Conservation (phyloP, 306 rosid species). For the Fragaria iinumae region DNA sequence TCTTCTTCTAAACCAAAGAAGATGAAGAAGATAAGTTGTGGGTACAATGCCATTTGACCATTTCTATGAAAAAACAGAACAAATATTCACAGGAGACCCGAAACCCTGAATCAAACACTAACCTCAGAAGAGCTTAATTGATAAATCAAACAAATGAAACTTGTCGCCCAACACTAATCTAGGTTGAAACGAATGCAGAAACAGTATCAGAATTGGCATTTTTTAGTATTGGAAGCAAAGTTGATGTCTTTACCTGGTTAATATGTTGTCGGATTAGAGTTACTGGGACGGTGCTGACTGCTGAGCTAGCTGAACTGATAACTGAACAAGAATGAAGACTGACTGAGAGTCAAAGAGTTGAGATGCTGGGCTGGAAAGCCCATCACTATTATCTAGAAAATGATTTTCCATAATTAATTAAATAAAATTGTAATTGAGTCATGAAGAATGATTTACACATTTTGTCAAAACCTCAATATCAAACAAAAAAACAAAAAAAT, state of each 20-base stretch:
- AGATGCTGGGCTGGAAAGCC: slow-evolving; percentile 2
- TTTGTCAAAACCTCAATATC: too few species aligned
- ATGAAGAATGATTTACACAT: too few species aligned
- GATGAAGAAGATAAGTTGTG: not conserved
- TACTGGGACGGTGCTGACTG: not conserved
- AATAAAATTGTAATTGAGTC: too few species aligned
- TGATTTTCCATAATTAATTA: not conserved
- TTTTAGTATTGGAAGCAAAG: not conserved
- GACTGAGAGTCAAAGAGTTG: not conserved
- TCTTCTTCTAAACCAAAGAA: not conserved
- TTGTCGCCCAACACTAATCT: not conserved
- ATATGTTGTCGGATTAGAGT: not conserved
- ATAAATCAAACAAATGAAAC: not conserved
- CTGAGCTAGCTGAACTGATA: not conserved
- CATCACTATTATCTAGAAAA: not conserved
- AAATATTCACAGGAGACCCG: not conserved
- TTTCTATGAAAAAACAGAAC: not conserved
- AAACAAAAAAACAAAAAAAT: too few species aligned
- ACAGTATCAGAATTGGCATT: not conserved
- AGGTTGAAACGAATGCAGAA: not conserved
- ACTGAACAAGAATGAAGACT: not conserved
- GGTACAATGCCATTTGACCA: not conserved
- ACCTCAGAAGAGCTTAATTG: not conserved
- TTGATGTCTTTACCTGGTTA: not conserved
- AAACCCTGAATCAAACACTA: not conserved